A percentile compares a stretch with the other conserved stretches of the same genome.
phyloP scores from a whole-genome alignment of 1,284 basidiomycete genomes.

The Apiotrichum veenhuisii region DNA sequence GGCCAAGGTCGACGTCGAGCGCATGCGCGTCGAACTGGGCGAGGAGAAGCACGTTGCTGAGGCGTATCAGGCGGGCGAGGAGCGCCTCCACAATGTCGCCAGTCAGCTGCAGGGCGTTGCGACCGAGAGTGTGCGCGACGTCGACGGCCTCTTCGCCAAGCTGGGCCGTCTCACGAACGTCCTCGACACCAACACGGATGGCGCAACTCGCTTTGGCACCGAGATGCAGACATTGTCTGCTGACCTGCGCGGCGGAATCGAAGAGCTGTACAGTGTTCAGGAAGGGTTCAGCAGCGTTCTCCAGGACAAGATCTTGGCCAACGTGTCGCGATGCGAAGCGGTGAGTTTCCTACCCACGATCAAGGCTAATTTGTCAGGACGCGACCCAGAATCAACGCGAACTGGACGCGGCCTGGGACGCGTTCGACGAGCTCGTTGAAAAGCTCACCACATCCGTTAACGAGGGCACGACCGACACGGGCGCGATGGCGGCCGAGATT shows the following conservation, averaged over 20 bases:
- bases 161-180: slow-evolving; percentile 72
- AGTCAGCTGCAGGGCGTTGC: slow-evolving; percentile 63
- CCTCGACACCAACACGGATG: slow-evolving; percentile 63
- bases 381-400: slow-evolving; percentile 27
- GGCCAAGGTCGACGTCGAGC: slow-evolving; percentile 59
- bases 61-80: slow-evolving; percentile 73
- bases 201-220: slow-evolving; percentile 61
- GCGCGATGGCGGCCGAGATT: slow-evolving; percentile 54
- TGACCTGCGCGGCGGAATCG: slow-evolving; percentile 61
- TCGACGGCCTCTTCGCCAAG: slow-evolving; percentile 74
- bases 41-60: slow-evolving; percentile 73
- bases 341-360: slow-evolving; percentile 17
- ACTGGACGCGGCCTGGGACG: slow-evolving; percentile 53
- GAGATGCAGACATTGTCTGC: slow-evolving; percentile 60
- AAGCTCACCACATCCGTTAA: slow-evolving; percentile 59
- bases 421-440: slow-evolving; percentile 62
- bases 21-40: slow-evolving; percentile 59
- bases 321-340: slow-evolving; percentile 57
- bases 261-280: slow-evolving; percentile 53
- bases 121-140: slow-evolving; percentile 65
- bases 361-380: slow-evolving; percentile 8
- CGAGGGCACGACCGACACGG: slow-evolving; percentile 54
- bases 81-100: slow-evolving; percentile 66
- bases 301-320: slow-evolving; percentile 57
- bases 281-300: slow-evolving; percentile 52